Evolutionary conservation across 768 basidiomycete species (phyloP), one percentile per base, ranked within the genome.

Genomic region (Paxillus involutus): DNA sequence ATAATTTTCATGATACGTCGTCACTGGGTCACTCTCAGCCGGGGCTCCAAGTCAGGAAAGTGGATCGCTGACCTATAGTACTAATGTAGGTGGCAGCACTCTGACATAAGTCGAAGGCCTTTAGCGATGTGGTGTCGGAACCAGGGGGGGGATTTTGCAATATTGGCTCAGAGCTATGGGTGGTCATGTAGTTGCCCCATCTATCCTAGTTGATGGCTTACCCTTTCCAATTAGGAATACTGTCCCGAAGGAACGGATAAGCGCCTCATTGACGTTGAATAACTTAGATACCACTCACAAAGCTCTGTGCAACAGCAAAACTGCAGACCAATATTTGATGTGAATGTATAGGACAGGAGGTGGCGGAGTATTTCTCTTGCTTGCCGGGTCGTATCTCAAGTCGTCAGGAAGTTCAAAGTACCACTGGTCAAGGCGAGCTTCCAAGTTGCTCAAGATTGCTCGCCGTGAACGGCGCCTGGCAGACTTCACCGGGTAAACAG

Each of bases 161-260:
- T 32, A 73, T 71, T 37, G 77, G 73, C 52, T 80, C 79, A 44
- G 71, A 68, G 47, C 81, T 80, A 60, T 41, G 24, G 55, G 47
- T 48, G 42, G 30, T 41, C 37, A 56, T 58, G 17, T 37, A 52
- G 55, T 30, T 24, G 33, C 16, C n/a, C 13, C 44, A 14, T 40
- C 33, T 9, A 45, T 12, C 26, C 24, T 40, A 49, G 12, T 29
- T 30, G 16, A 39, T 49, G 47, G 53, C 73, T 59, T 69, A 88
- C 89, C 81, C 78, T 61, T 80, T 82, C 82, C 82, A 85, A 60
- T 87, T 85, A 3, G 89, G 88, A 66, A 90, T 84, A 60, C 89
- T 89, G 53, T 32, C 54, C 8, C 9, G 45, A 57, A 43, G 36
- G 40, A 17, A 54, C 49, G 57, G 33, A 44, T 63, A 17, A 64